Conservation (phyloP, 805 yeast species). For the Naumovozyma dairenensis region DNA sequence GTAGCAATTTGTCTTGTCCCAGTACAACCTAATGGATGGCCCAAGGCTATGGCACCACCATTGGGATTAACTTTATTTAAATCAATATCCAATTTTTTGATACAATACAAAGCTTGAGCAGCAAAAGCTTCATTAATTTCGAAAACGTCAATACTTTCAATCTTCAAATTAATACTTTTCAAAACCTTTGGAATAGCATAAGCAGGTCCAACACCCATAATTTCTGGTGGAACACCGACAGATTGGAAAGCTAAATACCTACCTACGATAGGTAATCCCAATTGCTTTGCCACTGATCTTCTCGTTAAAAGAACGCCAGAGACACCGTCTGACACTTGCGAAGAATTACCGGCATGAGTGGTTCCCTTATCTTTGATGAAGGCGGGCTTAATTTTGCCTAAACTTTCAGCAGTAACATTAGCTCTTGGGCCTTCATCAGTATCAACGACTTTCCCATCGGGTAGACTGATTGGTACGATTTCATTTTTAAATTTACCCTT, state of each 20-base stretch:
- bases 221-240: slow-evolving; percentile 93
- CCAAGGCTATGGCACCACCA: slow-evolving; percentile 96
- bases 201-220: slow-evolving; percentile 98
- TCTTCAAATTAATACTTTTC: slow-evolving; percentile 46
- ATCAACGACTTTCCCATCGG: slow-evolving; percentile 36
- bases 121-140: slow-evolving; percentile 98
- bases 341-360: slow-evolving; percentile 94
- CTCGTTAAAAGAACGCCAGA: slow-evolving; percentile 80
- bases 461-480: slow-evolving; percentile 69
- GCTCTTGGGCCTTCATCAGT: slow-evolving; percentile 86
- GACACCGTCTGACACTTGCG: slow-evolving; percentile 94
- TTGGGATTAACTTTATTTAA: slow-evolving; percentile 67
- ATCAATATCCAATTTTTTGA: slow-evolving; percentile 58
- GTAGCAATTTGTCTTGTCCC: slow-evolving; percentile 94
- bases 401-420: slow-evolving; percentile 70
- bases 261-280: slow-evolving; percentile 64
- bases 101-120: slow-evolving; percentile 78
- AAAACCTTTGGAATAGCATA: slow-evolving; percentile 83
- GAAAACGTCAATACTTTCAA: slow-evolving; percentile 60
- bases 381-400: slow-evolving; percentile 75
- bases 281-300: slow-evolving; percentile 70
- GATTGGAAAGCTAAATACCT: slow-evolving; percentile 70
- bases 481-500: slow-evolving; percentile 77
- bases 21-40: slow-evolving; percentile 87
- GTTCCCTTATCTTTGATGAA: slow-evolving; percentile 66